Conservation (phyloP, 805 yeast species). For the Candida maltosa region DNA sequence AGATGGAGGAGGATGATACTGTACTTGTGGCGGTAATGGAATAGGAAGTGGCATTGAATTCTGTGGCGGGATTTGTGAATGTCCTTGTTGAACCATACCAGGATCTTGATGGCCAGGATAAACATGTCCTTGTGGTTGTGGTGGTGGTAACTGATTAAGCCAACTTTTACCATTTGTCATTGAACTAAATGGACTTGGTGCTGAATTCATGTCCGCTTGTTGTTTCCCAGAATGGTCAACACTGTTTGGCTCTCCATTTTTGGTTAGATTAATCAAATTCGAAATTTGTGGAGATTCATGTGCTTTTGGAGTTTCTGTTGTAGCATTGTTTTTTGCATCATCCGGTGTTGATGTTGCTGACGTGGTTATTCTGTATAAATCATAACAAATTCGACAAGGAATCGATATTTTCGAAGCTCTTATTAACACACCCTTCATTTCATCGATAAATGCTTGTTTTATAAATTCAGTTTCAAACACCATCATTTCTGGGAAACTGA, state of each 20-base stretch:
- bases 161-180: background rate
- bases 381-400: conserved; percentile 16
- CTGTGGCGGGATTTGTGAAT: too few relatives aligned
- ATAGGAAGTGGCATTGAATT: too few relatives aligned
- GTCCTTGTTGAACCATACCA: too few relatives aligned
- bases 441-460: conserved; percentile 8
- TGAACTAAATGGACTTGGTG: conserved; percentile 5
- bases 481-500: conserved; percentile 17
- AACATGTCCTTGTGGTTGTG: background rate
- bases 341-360: too few relatives aligned
- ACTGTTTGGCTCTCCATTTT: too few relatives aligned
- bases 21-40: too few relatives aligned
- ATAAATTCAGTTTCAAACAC: conserved; percentile 7
- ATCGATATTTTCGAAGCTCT: conserved; percentile 8
- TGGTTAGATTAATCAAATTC: too few relatives aligned
- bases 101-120: too few relatives aligned
- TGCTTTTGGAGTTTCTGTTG: conserved; percentile 4
- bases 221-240: background rate
- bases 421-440: conserved; percentile 8
- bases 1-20: too few relatives aligned
- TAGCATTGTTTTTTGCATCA: background rate
- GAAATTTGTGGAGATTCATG: conserved; percentile 11
- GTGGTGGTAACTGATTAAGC: background rate
- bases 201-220: conserved; percentile 3
- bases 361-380: conserved; percentile 14